Percentiles rank a stretch among this genome's conserved stretches.
These are phyloP conservation scores for Plantago elongata DNA, from an alignment of 257 asterid genomes.

Conservation along the genomic window DNA sequence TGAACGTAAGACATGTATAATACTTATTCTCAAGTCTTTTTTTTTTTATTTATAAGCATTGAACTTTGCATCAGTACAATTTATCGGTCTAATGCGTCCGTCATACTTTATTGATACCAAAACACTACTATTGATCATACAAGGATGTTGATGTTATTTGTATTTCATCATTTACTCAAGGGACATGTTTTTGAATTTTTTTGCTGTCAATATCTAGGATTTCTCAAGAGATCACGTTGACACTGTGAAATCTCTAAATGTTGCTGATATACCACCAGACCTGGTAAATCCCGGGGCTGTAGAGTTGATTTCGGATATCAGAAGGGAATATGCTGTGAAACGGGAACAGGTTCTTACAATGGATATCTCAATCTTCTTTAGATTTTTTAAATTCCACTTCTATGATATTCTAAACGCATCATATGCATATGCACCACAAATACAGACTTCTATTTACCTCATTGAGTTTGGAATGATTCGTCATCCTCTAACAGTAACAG, in stretches of 20 bases:
- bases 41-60: neutral
- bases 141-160: constrained; percentile 2
- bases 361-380: neutral
- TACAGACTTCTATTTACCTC: neutral
- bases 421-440: neutral
- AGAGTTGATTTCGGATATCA: constrained; percentile 55
- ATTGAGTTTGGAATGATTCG: neutral
- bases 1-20: constrained; percentile 37
- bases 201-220: constrained; percentile 34
- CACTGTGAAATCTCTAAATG: constrained; percentile 25
- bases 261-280: constrained; percentile 42
- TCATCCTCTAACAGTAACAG: neutral
- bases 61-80: constrained; percentile 5
- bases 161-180: constrained; percentile 13
- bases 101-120: neutral
- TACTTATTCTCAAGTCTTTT: neutral
- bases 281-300: constrained; percentile 42
- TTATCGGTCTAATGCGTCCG: neutral
- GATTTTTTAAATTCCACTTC: neutral
- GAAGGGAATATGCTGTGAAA: constrained; percentile 65
- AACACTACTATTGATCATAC: neutral
- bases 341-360: constrained; percentile 57
- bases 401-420: neutral
- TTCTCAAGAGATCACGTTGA: constrained; percentile 41
- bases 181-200: constrained; percentile 11